Conservation (phyloP, 225 moss, liverwort and hornwort species). For the Physcomitrellopsis africana region DNA sequence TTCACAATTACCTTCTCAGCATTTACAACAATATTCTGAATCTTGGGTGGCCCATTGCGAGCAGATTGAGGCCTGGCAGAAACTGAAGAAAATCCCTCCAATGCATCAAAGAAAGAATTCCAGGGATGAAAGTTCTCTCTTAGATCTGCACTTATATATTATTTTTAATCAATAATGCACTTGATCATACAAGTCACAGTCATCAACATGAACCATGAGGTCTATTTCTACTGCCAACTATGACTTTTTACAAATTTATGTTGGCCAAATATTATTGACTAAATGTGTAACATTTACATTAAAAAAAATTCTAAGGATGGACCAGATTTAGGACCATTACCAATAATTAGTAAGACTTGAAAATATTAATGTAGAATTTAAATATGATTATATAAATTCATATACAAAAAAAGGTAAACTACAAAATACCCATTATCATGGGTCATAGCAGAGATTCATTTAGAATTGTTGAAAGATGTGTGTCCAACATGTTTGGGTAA, state of each 20-base stretch:
- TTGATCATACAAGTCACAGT: not conserved
- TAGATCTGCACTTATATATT: constrained; percentile 39
- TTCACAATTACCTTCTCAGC: constrained; percentile 39
- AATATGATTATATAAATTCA: no score
- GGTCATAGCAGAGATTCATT: constrained; percentile 28
- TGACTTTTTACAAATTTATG: constrained; percentile 6
- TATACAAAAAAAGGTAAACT: not conserved
- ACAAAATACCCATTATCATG: constrained; percentile 45
- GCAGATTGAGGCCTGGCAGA: constrained; percentile 62
- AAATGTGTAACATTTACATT: constrained; percentile 6
- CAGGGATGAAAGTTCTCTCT: constrained; percentile 33
- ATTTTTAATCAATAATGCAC: constrained; percentile 13
- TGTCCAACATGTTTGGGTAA: constrained; percentile 17
- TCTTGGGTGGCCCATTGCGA: constrained; percentile 63
- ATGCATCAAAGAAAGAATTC: constrained; percentile 38
- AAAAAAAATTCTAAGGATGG: constrained; percentile 2
- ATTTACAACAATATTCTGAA: constrained; percentile 33
- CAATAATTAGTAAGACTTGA: not conserved
- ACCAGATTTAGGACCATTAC: constrained; percentile 14
- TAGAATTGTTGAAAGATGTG: constrained; percentile 28
- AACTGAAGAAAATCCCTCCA: constrained; percentile 38
- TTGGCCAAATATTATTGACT: not conserved
- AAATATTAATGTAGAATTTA: no score
- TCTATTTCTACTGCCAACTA: not conserved
- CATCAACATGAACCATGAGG: not conserved